These are phyloP conservation scores for Mortierella sp. DNA, from an alignment of 371 early-diverging fungal species.

Conservation along the genomic window DNA sequence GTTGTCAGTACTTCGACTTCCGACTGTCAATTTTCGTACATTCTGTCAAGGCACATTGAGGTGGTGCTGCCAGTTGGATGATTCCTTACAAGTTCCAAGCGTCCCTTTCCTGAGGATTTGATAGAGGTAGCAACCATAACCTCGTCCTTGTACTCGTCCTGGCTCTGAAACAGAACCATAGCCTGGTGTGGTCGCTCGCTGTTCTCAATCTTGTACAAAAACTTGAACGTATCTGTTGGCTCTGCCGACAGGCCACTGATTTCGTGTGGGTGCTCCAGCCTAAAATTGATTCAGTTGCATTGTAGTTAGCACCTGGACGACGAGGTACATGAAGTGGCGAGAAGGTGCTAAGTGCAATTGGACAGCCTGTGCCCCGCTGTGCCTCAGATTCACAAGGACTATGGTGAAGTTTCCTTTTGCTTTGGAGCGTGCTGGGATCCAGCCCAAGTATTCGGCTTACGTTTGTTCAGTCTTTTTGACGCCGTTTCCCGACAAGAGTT, in stretches of 20 bases:
- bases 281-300: no score
- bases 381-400: no score
- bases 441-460: no score
- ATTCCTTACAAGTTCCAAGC: conserved; percentile 42
- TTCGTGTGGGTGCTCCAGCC: conserved; percentile 39
- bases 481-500: conserved; percentile 23
- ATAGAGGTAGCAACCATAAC: conserved; percentile 43
- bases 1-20: no score
- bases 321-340: no score
- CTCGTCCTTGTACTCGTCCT: conserved; percentile 48
- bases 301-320: no score
- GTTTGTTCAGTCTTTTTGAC: conserved; percentile 32
- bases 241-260: conserved; percentile 14
- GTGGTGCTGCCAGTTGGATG: background rate
- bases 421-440: no score
- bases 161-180: conserved; percentile 48
- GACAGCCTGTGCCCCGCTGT: no score
- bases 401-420: background rate
- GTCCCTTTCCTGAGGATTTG: conserved; percentile 47
- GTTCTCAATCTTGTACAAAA: conserved; percentile 48
- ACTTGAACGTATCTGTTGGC: conserved; percentile 33
- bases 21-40: no score
- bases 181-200: conserved; percentile 48
- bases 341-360: no score
- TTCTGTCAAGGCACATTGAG: no score